Evolutionary conservation across 768 basidiomycete species (phyloP).

Genomic region (Pleurotus djamor): DNA sequence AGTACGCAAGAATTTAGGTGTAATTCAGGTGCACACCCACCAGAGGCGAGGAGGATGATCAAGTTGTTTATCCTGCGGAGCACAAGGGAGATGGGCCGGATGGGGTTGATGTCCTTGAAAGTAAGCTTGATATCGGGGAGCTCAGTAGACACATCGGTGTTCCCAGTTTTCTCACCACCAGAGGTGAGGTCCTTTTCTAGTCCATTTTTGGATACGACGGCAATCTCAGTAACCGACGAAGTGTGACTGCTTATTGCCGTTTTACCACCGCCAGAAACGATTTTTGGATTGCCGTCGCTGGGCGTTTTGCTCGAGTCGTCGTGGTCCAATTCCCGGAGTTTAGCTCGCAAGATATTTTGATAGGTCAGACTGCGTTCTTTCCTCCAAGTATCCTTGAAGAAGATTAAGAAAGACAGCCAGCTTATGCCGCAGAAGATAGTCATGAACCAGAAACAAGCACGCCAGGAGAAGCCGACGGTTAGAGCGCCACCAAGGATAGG

Average conservation of each 20-base stretch:
- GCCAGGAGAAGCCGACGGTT: slow-evolving; percentile 71
- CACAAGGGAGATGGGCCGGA: slow-evolving; percentile 58
- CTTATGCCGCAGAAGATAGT: slow-evolving; percentile 56
- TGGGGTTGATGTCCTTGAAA: slow-evolving; percentile 72
- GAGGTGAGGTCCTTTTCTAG: neutral
- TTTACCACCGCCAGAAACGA: slow-evolving; percentile 17
- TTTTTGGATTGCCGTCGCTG: slow-evolving; percentile 58
- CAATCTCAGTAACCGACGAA: slow-evolving; percentile 4
- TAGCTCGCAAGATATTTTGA: slow-evolving; percentile 51
- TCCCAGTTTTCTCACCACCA: neutral
- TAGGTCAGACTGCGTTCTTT: slow-evolving; percentile 81
- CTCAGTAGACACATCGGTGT: neutral
- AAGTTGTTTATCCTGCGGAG: slow-evolving; percentile 67
- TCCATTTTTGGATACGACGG: neutral
- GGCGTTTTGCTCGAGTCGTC: slow-evolving; percentile 58
- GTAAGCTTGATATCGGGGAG: slow-evolving; percentile 44
- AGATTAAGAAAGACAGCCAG: slow-evolving; percentile 53
- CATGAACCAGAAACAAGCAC: slow-evolving; percentile 83
- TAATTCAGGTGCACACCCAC: slow-evolving; percentile 28
- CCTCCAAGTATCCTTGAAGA: slow-evolving; percentile 84
- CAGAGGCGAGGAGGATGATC: slow-evolving; percentile 61
- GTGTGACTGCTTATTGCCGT: slow-evolving; percentile 7
- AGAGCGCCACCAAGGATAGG: slow-evolving; percentile 71
- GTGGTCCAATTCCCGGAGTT: slow-evolving; percentile 13
- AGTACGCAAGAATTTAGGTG: neutral